Evolutionary conservation across 805 yeast species (phyloP), one percentile per base, ranked within the genome.

Genomic region (Spathaspora gorwiae): DNA sequence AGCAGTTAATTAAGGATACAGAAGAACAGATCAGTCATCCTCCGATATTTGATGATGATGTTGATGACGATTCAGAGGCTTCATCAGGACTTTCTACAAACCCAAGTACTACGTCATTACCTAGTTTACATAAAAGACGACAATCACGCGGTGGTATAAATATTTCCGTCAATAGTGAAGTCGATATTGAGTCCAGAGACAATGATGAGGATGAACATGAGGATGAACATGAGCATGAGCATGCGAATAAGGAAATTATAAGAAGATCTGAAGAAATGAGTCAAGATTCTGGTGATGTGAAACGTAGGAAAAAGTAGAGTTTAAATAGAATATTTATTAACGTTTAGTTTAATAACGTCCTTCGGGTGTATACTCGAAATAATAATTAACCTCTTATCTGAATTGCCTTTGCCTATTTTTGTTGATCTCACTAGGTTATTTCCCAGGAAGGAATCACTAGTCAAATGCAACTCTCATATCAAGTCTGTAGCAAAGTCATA

Each of bases 41-140:
- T 1, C 74, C 71, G 42, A 56, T 71, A 14, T 70, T 70, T 44
- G 69, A 66, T 13, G 73, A 66, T 39, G 65, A 57, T 31, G 66
- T 57, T 10, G 58, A 50, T 27, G 57, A 49, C 14, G 53, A 51
- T 26, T 45, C 40, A 12, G 15, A 45, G 30, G 31, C 39, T 14
- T 30, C 34, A 8, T 37, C 42, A 13, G 26, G 34, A 14, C 14
- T 43, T 30, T 31, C 47, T 27, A 46, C 43, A 27, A 29, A 35
- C 10, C 40, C 47, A 42, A 38, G 50, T 26, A 42, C 39, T 7
- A 32, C 45, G 11, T 29, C 46, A 10, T 35, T 43, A n/a, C 11
- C 47, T 13, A 42, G 34, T 3, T 26, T 39, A 7, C 38, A 48
- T 10, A 59, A 60, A 39, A 47, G 68, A 40, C 50, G 65, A 35